Percentiles rank a stretch among this genome's conserved stretches.
Conservation (phyloP, 208 protist genomes). For the Crithidia mellificae region DNA sequence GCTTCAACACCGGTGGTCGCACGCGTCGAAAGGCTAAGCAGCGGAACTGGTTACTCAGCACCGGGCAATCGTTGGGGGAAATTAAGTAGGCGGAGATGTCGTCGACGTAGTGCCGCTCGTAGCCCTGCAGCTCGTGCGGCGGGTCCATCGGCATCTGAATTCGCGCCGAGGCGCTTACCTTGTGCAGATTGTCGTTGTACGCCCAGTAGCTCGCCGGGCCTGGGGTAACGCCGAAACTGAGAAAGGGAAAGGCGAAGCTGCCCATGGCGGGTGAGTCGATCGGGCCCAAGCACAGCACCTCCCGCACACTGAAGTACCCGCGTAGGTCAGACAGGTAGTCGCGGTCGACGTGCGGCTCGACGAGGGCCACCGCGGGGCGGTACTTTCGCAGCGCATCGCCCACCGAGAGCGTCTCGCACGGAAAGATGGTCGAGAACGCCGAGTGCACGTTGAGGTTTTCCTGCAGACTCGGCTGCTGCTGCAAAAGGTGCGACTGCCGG, state of each 20-base stretch:
- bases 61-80: constrained; percentile 58
- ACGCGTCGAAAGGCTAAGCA: constrained; percentile 56
- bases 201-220: constrained; percentile 73
- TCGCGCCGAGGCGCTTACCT: constrained; percentile 38
- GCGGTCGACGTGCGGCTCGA: constrained; percentile 74
- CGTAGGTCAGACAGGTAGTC: constrained; percentile 73
- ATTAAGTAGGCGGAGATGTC: constrained; percentile 64
- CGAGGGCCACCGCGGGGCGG: constrained; percentile 55
- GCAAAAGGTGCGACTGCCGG: constrained; percentile 33
- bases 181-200: constrained; percentile 75
- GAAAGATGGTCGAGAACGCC: constrained; percentile 42
- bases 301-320: constrained; percentile 69
- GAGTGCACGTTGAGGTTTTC: constrained; percentile 20
- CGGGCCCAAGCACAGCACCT: constrained; percentile 62
- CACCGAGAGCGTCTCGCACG: constrained; percentile 57
- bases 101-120: constrained; percentile 55
- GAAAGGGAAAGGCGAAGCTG: constrained; percentile 67
- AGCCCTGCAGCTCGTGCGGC: constrained; percentile 67
- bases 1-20: constrained; percentile 43
- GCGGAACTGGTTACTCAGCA: constrained; percentile 48
- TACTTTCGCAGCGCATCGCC: constrained; percentile 67
- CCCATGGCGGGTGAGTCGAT: constrained; percentile 79
- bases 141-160: constrained; percentile 73
- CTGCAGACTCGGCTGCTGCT: constrained; percentile 25
- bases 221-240: constrained; percentile 71